Evolutionary conservation across 176 grass and related monocot genomes (phyloP), one percentile per base, ranked within the genome.

Genomic region (Cocos nucifera): DNA sequence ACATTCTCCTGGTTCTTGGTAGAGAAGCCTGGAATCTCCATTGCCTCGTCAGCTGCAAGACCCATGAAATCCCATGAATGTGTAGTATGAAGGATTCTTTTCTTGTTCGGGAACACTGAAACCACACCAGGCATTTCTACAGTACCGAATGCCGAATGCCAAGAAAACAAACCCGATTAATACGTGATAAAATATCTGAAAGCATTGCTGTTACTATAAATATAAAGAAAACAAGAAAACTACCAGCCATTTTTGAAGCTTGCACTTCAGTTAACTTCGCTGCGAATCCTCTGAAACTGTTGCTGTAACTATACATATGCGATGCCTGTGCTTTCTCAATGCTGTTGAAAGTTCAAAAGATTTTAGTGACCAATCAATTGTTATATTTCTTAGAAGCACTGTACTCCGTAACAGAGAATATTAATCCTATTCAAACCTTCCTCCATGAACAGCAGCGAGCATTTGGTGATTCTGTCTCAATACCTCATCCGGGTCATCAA

Each of bases 11-110:
- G 89, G 56, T 94, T 87, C 60, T 81, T 79, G 64, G 71, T 87
- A 20, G 84, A 94, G 7, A 87, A 53, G 59, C 78, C 89, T 24
- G 89, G 80, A 6, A 87, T 49, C 48, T 87, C 84, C 39, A 20
- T 68, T 54, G 50, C 77, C 74, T 70, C 80, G 58, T 84, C 27
- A 24, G 56, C 54, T 16, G 73, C 60, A 15, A 94, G 74, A 21
- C 89, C 84, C 78, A 94, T 84, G 77, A 94, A 94, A 27, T 94
- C 84, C 89, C 89, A 87, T 9, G 84, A 94, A 61, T 73, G 84
- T 16, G 89, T 94, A 7, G 84, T 94, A 69, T 79, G 78, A 39
- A 94, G 59, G 17, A 52, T 73, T 62, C 84, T 70, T 66, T 85
- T 94, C 64, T 50, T 59, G 62, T 87, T 94, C 26, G 84, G 80